phyloP scores from a whole-genome alignment of 331 rosid genomes.

The Malus hybrid region DNA sequence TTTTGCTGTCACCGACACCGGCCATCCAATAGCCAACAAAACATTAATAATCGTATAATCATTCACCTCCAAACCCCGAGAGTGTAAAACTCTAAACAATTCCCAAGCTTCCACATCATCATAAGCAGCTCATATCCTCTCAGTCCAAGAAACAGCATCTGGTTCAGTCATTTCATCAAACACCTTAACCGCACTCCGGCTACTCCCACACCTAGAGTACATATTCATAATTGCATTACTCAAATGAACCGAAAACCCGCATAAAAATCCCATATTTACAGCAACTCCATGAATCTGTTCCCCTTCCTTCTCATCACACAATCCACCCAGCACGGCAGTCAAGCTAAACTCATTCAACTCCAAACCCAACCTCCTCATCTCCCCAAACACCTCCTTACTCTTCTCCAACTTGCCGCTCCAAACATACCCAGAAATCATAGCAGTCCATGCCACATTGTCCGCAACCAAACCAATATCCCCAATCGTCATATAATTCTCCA shows the following conservation, averaged over 20 bases:
- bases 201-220: neutral
- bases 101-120: constrained; percentile 2
- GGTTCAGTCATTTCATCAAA: constrained; percentile 17
- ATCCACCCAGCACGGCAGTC: constrained; percentile 2
- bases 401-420: constrained; percentile 12
- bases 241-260: constrained; percentile 1
- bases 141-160: constrained; percentile 11
- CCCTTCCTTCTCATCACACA: neutral
- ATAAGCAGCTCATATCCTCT: constrained; percentile 2
- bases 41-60: neutral
- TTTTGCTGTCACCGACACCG: neutral
- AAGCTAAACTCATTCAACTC: constrained; percentile 11
- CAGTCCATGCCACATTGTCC: constrained; percentile 12
- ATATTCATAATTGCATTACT: neutral
- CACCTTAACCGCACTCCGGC: constrained; percentile 1
- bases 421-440: constrained; percentile 1
- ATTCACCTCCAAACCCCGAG: neutral
- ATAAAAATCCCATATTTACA: constrained; percentile 4
- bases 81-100: neutral
- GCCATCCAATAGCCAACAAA: neutral
- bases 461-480: neutral
- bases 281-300: constrained; percentile 9
- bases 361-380: constrained; percentile 4
- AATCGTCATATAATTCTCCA: neutral
- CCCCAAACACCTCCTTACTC: neutral